A percentile compares a stretch with the other conserved stretches of the same genome.
These are phyloP conservation scores for Hirschfeldia incana DNA, from an alignment of 345 rosid genomes.

Conservation along the genomic window DNA sequence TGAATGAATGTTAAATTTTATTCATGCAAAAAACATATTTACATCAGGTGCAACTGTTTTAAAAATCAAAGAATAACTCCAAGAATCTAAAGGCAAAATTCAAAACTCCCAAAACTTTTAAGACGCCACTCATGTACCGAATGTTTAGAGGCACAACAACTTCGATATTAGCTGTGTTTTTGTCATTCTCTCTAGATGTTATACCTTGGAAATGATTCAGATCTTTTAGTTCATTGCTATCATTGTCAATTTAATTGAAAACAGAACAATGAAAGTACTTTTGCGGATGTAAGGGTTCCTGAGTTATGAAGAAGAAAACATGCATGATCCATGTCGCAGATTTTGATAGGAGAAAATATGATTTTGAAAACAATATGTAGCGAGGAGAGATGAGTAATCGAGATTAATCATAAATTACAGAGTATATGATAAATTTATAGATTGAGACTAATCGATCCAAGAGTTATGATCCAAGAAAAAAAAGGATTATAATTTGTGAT, in stretches of 20 bases:
- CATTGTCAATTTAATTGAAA: neutral
- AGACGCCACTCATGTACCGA: no score
- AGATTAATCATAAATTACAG: neutral
- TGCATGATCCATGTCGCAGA: neutral
- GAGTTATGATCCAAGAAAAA: neutral
- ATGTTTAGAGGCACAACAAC: neutral
- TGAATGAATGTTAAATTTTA: no score
- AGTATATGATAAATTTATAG: neutral
- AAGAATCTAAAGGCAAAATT: no score
- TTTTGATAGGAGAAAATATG: no score
- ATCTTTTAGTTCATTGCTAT: neutral
- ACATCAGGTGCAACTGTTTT: no score
- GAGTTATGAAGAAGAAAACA: neutral
- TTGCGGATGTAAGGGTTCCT: neutral
- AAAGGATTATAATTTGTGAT: neutral
- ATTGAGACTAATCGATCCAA: neutral
- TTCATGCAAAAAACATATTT: no score
- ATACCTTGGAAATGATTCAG: neutral
- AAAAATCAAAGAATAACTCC: no score
- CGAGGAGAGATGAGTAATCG: no score
- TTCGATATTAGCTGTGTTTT: neutral
- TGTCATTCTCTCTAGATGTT: neutral
- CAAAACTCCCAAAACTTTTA: no score
- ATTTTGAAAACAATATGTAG: no score
- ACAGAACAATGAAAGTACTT: neutral